These are phyloP conservation scores for Chytridiales sp. DNA, from an alignment of 371 early-diverging fungal species.

Conservation along the genomic window DNA sequence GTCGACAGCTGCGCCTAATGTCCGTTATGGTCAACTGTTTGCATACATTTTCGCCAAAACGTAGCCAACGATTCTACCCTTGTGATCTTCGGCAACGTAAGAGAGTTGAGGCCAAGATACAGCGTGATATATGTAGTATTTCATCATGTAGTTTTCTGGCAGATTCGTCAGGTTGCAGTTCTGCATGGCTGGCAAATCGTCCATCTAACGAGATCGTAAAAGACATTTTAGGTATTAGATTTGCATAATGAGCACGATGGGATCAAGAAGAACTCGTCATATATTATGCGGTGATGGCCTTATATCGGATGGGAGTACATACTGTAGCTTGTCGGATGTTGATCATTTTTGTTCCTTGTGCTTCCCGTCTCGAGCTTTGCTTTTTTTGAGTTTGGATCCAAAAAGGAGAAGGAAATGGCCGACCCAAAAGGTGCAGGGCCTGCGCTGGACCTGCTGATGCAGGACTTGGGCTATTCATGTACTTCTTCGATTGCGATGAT, in stretches of 20 bases:
- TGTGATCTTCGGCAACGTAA: constrained; percentile 90
- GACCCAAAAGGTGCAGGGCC: neutral
- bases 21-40: neutral
- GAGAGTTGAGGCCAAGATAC: constrained; percentile 96
- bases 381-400: neutral
- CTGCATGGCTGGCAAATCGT: constrained; percentile 67
- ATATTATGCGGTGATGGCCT: too few relatives aligned
- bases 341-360: constrained; percentile 25
- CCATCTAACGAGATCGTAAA: constrained; percentile 20
- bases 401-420: neutral
- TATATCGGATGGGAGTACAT: constrained; percentile 5
- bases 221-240: neutral
- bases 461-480: too few relatives aligned
- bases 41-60: constrained; percentile 94
- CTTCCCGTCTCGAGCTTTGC: neutral
- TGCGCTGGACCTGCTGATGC: too few relatives aligned
- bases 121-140: constrained; percentile 96
- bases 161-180: constrained; percentile 94
- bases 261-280: too few relatives aligned
- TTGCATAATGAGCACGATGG: neutral
- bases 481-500: too few relatives aligned
- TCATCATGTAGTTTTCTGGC: constrained; percentile 98
- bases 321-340: constrained; percentile 35
- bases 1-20: neutral
- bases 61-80: constrained; percentile 92